These are phyloP conservation scores for Calonectria pauciramosa DNA, from an alignment of 2,329 filamentous ascomycete species.

Conservation along the genomic window DNA sequence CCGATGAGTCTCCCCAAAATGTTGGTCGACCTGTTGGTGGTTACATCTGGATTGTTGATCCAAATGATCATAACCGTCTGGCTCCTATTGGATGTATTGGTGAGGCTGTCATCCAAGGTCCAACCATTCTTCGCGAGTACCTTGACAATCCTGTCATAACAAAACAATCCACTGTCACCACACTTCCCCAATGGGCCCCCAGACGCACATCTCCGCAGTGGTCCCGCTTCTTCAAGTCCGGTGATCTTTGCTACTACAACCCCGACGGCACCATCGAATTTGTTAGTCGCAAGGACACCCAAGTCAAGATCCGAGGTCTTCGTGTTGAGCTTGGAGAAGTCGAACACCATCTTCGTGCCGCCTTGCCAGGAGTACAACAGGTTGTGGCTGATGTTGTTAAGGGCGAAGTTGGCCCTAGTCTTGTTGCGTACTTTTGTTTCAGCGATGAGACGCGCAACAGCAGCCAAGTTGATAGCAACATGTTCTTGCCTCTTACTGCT, in stretches of 20 bases:
- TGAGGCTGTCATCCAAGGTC: constrained; percentile 42
- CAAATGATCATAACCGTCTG: constrained; percentile 26
- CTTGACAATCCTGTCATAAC: constrained; percentile 22
- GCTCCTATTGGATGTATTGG: constrained; percentile 43
- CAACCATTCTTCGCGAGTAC: constrained; percentile 43
- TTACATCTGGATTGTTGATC: constrained; percentile 12
- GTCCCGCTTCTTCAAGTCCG: constrained; percentile 7
- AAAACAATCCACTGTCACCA: constrained; percentile 49
- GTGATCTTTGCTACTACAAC: constrained; percentile 12
- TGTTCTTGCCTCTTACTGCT: constrained; percentile 2
- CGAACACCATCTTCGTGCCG: constrained; percentile 25
- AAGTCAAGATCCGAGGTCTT: constrained; percentile 69
- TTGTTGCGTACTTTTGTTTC: constrained; percentile 6
- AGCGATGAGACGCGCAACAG: background rate
- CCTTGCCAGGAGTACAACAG: background rate
- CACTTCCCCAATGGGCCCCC: background rate
- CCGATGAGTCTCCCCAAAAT: constrained; percentile 42
- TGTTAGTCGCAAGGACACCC: constrained; percentile 56
- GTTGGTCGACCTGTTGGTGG: constrained; percentile 4
- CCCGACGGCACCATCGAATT: constrained; percentile 1
- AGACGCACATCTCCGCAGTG: background rate
- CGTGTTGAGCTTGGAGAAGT: constrained; percentile 44
- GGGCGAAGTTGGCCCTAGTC: background rate
- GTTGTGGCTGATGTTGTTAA: constrained; percentile 14
- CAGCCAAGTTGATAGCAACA: background rate